A percentile compares a stretch with the other conserved stretches of the same genome.
Conservation (phyloP, 805 yeast species). For the Candida cerambycidarum region DNA sequence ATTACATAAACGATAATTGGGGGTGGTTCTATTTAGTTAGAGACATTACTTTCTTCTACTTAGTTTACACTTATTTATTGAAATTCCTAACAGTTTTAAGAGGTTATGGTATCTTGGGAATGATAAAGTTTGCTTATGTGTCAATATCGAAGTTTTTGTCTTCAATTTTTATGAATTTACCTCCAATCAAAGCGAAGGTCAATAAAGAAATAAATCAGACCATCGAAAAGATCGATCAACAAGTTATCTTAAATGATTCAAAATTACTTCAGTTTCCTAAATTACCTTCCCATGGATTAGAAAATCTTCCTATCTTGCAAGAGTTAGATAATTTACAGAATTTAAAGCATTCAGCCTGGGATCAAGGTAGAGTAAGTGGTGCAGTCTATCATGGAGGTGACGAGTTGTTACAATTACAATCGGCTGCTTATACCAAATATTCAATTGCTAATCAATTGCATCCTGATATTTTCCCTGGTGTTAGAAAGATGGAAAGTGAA, state of each 20-base stretch:
- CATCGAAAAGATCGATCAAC: constrained; percentile 49
- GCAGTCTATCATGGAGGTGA: constrained; percentile 96
- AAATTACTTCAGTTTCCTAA: constrained; percentile 41
- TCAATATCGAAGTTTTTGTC: constrained; percentile 22
- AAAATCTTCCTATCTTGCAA: constrained; percentile 43
- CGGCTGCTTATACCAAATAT: constrained; percentile 71
- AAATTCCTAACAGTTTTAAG: constrained; percentile 14
- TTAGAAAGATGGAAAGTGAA: constrained; percentile 94
- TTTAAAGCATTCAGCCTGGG: constrained; percentile 76
- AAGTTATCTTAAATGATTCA: constrained; percentile 56
- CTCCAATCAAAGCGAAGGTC: constrained; percentile 55
- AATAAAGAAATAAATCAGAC: constrained; percentile 57
- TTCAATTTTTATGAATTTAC: constrained; percentile 41
- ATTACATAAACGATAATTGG: constrained; percentile 12
- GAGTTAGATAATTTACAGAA: constrained; percentile 51
- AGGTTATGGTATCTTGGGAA: constrained; percentile 44
- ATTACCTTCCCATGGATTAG: constrained; percentile 64
- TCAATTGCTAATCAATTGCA: constrained; percentile 93
- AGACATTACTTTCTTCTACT: constrained; percentile 22
- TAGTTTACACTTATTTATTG: constrained; percentile 12
- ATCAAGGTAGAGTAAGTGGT: constrained; percentile 83
- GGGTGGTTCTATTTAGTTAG: constrained; percentile 17
- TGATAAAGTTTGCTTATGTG: constrained; percentile 17
- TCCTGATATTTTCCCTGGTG: constrained; percentile 96
- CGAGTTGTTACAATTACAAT: constrained; percentile 71